Evolutionary conservation across 1,139 yeast species (phyloP), one percentile per base, ranked within the genome.

Genomic region (Hansenula anomala): DNA sequence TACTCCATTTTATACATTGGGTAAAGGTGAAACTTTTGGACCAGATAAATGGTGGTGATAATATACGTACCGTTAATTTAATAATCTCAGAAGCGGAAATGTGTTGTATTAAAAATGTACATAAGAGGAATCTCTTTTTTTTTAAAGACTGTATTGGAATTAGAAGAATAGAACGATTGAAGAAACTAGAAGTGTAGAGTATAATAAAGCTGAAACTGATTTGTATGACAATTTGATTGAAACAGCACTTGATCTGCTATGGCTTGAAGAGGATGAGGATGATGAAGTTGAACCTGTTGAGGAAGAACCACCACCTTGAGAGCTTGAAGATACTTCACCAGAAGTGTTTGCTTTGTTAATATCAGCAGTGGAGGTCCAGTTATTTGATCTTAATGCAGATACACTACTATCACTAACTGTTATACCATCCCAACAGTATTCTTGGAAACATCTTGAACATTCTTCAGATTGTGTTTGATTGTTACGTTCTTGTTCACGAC

Each of bases 361-460:
- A 22, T 34, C 23, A 19, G 27, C 22, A 10, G 26, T 18, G 10
- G 46, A 37, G 9, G 51, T 43, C 20, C 27, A 32, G 34, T 45
- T 44, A 5, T 23, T 12, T 13, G 31, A 17, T 10, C 23, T 16
- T 3, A 28, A 3, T 6, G 27, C 33, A n/a, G n/a, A n/a, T n/a
- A n/a, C n/a, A 4, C 31, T 9, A 12, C 26, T 14, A 5, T 29
- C 35, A 17, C 13, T 19, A 12, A 48, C 56, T 19, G 55, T 41
- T 12, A 60, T 52, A 30, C 92, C 94, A 54, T 84, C 77, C 96
- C 96, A 89, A 61, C 97, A 89, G 63, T 88, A 88, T 30, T 69
- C 69, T 28, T 67, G 59, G 59, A 88, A 84, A 62, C 97, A 90
- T 39, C 65, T 47, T 45, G 74, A 62, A 69, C 97, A 90, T 57